Conservation (phyloP, 495 filamentous ascomycete species). For the Cryomyces antarcticus region DNA sequence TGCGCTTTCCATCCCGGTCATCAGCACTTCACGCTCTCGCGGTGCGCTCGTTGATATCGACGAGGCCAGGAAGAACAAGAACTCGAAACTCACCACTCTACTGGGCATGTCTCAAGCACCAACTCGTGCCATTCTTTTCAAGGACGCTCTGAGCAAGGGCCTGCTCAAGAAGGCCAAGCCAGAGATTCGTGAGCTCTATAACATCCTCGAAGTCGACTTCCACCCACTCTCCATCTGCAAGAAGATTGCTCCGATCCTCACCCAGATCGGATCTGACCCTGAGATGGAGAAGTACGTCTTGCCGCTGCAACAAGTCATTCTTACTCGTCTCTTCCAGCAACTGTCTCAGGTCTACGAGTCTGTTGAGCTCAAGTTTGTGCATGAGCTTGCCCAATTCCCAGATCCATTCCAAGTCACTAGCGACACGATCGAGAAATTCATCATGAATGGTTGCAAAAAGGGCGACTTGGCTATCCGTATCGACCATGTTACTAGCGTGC, state of each 20-base stretch:
- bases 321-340: constrained; percentile 96
- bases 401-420: constrained; percentile 88
- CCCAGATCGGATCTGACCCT: constrained; percentile 79
- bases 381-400: constrained; percentile 86
- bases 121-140: constrained; percentile 78
- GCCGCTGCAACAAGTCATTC: constrained; percentile 92
- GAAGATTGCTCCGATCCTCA: constrained; percentile 92
- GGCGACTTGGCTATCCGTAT: constrained; percentile 92
- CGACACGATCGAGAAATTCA: constrained; percentile 95
- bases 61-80: constrained; percentile 96
- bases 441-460: constrained; percentile 99
- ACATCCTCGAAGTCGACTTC: constrained; percentile 97
- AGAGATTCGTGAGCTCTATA: constrained; percentile 90
- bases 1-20: constrained; percentile 89
- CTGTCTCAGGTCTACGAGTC: constrained; percentile 98
- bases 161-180: constrained; percentile 76
- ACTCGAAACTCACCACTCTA: constrained; percentile 84
- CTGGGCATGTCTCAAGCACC: constrained; percentile 81
- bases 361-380: constrained; percentile 83
- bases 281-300: constrained; percentile 94
- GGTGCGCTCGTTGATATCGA: constrained; percentile 93
- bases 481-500: constrained; percentile 78
- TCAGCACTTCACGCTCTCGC: constrained; percentile 90
- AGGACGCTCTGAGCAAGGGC: constrained; percentile 85
- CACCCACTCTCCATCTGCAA: constrained; percentile 96